Base-by-base conservation (phyloP, 2,329 filamentous ascomycete species). In the Rutstroemia sp. region DNA sequence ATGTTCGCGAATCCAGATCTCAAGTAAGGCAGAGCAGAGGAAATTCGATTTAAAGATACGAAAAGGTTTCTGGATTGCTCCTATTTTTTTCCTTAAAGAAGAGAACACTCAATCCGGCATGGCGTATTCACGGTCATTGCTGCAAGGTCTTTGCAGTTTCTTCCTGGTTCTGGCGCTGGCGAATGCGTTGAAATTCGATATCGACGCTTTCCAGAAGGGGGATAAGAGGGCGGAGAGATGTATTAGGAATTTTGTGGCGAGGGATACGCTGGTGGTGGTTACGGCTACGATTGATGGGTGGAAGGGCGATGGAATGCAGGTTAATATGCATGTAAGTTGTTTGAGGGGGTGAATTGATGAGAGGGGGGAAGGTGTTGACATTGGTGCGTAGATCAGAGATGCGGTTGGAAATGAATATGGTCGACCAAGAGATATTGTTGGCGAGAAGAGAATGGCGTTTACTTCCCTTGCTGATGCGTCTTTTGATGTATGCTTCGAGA, bases 401-500 rank as follows among this genome's bases (percentile, higher is more conserved):
- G 86, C 91, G 16, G 83, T 96, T 66, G 92, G 92, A 70, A 99
- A 99, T 75, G 91, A 97, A 73, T 96, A 97, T 74, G 91, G 89
- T 70, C 83, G 84, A 60, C 90, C 94, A 53, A 92, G 88, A 75
- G 92, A 99, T 69, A 84, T 97, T 59, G 88, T 85, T 16, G 94
- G 94, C 73, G 88, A 89, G 72, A 64, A 70, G 58, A 84, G 92
- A 70, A 92, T 91, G 71, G 89, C 92, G 51, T 99, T 99, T 72
- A 97, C 92, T 48, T 90, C 92, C 39, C 88, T 94, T 71, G 86
- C 86, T 51, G 92, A 97, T 73, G 88, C 89, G 36, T 88, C 90
- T 9, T 96, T 99, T 69, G 92, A 97, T 69, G 89, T 99, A 52
- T 99, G 92, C 80, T 95, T 96, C 70, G 89, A 95, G 73, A 97